phyloP scores from a whole-genome alignment of 1,139 yeast genomes.

The Taphrina communis region DNA sequence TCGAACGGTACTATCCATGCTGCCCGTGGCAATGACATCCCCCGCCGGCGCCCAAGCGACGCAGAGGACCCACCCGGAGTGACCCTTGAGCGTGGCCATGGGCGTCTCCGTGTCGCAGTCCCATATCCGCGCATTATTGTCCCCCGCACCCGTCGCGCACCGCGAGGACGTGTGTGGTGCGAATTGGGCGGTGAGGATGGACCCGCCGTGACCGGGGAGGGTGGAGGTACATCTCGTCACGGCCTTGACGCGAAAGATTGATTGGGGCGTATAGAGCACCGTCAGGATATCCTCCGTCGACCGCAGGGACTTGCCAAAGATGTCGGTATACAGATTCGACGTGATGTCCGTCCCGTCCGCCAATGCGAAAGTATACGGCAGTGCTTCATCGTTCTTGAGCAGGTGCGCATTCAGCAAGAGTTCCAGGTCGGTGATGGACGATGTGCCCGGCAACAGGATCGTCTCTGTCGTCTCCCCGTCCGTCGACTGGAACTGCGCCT shows the following conservation, averaged over 20 bases:
- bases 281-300: slow-evolving; percentile 94
- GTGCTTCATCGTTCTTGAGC: slow-evolving; percentile 73
- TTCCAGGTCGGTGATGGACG: slow-evolving; percentile 85
- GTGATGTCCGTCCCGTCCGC: slow-evolving; percentile 65
- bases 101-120: slow-evolving; percentile 97
- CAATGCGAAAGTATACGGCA: slow-evolving; percentile 82
- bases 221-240: slow-evolving; percentile 91
- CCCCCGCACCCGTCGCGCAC: slow-evolving; percentile 97
- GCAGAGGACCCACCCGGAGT: slow-evolving; percentile 90
- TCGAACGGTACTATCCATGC: slow-evolving; percentile 84
- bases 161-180: slow-evolving; percentile 81
- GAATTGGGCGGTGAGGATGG: slow-evolving; percentile 88
- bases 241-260: slow-evolving; percentile 89
- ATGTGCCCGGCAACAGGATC: slow-evolving; percentile 74
- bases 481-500: slow-evolving; percentile 87
- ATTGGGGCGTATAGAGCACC: slow-evolving; percentile 89
- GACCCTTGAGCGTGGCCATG: slow-evolving; percentile 77
- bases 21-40: slow-evolving; percentile 87
- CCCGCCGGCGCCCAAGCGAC: slow-evolving; percentile 97
- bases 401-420: slow-evolving; percentile 74
- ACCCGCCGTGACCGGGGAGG: slow-evolving; percentile 93
- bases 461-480: slow-evolving; percentile 85
- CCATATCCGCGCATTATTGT: slow-evolving; percentile 96
- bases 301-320: slow-evolving; percentile 82
- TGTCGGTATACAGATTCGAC: slow-evolving; percentile 75